phyloP scores from a whole-genome alignment of 2,329 filamentous ascomycete genomes.

The Fusarium luffae region DNA sequence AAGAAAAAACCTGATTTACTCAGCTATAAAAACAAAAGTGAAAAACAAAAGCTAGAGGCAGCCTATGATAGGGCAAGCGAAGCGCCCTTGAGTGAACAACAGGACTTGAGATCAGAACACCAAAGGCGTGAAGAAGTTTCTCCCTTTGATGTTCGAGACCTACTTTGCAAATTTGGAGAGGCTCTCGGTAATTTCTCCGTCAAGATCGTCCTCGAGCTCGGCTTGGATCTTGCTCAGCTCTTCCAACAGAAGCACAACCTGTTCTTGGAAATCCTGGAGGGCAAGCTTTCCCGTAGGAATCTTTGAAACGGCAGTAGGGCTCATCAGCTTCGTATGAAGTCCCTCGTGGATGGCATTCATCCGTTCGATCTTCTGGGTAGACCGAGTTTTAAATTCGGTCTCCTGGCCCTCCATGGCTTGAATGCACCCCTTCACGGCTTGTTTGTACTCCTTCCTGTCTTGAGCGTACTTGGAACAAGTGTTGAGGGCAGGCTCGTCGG shows the following conservation, averaged over 20 bases:
- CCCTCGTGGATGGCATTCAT: neutral
- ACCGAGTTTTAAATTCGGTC: neutral
- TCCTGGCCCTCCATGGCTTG: neutral
- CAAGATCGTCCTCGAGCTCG: fast-evolving
- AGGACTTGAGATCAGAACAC: neutral
- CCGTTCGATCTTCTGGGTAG: neutral
- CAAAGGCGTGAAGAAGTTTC: too few species aligned
- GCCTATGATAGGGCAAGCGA: too few species aligned
- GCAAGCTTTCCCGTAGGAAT: neutral
- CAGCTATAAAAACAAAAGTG: neutral
- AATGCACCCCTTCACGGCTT: too few species aligned
- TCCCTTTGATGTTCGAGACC: neutral
- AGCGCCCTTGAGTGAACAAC: neutral
- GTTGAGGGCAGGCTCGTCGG: neutral
- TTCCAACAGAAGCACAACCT: neutral
- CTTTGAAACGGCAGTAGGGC: neutral
- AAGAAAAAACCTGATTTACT: neutral
- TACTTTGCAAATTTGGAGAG: too few species aligned
- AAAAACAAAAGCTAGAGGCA: neutral
- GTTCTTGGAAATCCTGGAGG: neutral
- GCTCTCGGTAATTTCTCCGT: too few species aligned
- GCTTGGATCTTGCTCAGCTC: fast-evolving
- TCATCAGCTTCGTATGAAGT: neutral
- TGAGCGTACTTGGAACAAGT: neutral
- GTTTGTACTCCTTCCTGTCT: neutral